Conservation (phyloP, 1,284 basidiomycete genomes). For the Cutaneotrichosporon daszewskae region DNA sequence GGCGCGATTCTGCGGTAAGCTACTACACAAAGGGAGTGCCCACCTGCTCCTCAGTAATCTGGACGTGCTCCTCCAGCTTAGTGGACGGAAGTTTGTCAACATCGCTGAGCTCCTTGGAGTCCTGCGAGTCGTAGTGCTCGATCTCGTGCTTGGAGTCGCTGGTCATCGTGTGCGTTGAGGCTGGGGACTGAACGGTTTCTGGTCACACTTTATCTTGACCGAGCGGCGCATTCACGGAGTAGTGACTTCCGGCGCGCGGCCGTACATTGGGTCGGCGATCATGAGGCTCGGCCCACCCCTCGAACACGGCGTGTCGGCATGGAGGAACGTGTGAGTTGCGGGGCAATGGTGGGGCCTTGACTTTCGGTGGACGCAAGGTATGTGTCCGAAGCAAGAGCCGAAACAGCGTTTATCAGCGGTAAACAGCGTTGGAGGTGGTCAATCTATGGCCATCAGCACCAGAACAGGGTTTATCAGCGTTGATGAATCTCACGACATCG, state of each 20-base stretch:
- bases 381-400: neutral
- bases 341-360: neutral
- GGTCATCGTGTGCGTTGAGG: neutral
- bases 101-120: too few species aligned
- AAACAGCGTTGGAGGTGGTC: neutral
- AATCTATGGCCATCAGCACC: neutral
- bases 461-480: neutral
- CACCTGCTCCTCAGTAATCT: slow-evolving; percentile 14
- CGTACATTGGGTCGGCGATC: too few species aligned
- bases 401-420: neutral
- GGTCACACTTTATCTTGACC: neutral
- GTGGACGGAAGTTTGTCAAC: too few species aligned
- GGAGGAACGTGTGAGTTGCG: neutral
- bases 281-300: too few species aligned
- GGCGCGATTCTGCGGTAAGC: slow-evolving; percentile 13
- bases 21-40: neutral
- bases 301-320: neutral
- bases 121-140: too few species aligned
- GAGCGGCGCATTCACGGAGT: neutral
- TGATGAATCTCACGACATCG: neutral
- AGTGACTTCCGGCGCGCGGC: too few species aligned
- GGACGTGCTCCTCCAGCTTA: slow-evolving; percentile 9
- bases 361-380: too few species aligned
- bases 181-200: neutral
- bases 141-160: neutral